Percentiles rank a stretch among this genome's conserved stretches.
Conservation (phyloP, 345 rosid species). For the Gossypium australe region DNA sequence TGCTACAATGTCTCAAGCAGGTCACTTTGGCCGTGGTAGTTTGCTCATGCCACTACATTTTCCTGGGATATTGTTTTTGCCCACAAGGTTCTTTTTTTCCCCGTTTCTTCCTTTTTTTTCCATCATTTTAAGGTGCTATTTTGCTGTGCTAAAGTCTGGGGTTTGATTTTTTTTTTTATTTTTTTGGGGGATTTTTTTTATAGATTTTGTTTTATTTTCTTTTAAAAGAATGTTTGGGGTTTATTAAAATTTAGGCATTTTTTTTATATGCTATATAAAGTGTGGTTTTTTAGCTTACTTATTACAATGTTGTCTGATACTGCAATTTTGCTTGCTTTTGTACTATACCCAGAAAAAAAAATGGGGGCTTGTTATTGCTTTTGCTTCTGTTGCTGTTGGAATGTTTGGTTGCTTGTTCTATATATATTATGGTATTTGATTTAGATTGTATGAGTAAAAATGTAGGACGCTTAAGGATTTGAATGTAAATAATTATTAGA, state of each 20-base stretch:
- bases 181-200: background rate
- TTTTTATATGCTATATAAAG: background rate
- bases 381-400: background rate
- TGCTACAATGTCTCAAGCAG: slow-evolving; percentile 13
- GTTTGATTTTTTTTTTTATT: background rate
- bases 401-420: background rate
- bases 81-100: slow-evolving; percentile 8
- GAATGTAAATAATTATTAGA: background rate
- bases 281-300: background rate
- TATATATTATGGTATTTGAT: background rate
- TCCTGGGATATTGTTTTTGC: slow-evolving; percentile 12
- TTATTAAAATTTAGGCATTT: background rate
- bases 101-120: background rate
- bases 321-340: background rate
- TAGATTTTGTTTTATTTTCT: too few species aligned
- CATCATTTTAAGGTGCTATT: background rate
- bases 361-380: background rate
- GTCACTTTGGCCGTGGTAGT: slow-evolving; percentile 7
- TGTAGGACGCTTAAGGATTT: background rate
- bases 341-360: background rate
- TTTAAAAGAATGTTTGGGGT: background rate
- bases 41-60: background rate
- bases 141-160: background rate
- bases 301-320: background rate
- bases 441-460: background rate